Base-by-base conservation (phyloP, 495 filamentous ascomycete genomes). In the Halenospora varia region DNA sequence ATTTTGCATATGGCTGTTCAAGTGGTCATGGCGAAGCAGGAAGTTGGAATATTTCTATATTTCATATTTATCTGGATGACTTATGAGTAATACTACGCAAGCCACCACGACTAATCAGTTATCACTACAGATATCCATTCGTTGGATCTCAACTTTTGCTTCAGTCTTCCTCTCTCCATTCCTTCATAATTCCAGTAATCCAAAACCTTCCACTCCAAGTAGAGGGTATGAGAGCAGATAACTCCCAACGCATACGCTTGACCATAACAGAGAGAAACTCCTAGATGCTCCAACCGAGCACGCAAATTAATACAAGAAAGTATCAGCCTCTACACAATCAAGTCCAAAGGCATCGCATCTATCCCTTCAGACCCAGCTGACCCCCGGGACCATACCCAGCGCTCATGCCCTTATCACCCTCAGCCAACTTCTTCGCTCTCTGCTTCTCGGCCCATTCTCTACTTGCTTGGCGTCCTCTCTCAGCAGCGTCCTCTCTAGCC, bases 401-500 rank as follows among this genome's bases (percentile, higher is more conserved):
- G 17, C 49, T 53, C 47, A 60, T 25, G 11, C 59, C 63, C 23
- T 57, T 61, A 19, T 64, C 64, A 24, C 41, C 48, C 26, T 55
- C 55, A 24, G 60, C 58, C 50, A 61, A 44, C 55, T 73, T 73
- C 70, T 68, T 77, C 45, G 62, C 61, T 67, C 70, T 73, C 73
- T 88, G 81, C 73, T 78, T 86, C 70, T 87, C 84, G 2, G 85
- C 86, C 87, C 87, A 90, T 70, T 85, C 82, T 29, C 86, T 70
- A 55, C 82, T 84, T 49, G 80, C 73, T 64, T 76, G 69, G 53
- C 86, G 72, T 13, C 83, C 83, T 56, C 84, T 67, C 70, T 89
- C 87, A 0, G 87, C 85, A 10, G 87, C 87, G 62, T 79, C 79
- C 60, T 80, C 74, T 50, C 84, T 71, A 4, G 85, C 83, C 58